Evolutionary conservation across 345 rosid species (phyloP).

Genomic region (Populus pruinosa): DNA sequence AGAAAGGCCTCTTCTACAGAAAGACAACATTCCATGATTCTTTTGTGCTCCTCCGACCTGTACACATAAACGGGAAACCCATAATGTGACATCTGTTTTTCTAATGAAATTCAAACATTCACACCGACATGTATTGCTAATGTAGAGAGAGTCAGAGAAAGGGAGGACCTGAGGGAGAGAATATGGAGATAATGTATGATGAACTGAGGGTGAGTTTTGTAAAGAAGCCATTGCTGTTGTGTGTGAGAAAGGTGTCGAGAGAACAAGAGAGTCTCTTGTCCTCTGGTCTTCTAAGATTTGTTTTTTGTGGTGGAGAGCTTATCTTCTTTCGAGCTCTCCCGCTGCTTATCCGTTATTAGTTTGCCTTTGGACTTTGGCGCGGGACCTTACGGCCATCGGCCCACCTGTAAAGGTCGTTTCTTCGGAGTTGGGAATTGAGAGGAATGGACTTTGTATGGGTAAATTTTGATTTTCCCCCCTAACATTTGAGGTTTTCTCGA

Average conservation of each 20-base stretch:
- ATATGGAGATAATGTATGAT: slow-evolving; percentile 45
- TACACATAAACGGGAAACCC: not conserved
- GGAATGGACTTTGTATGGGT: not conserved
- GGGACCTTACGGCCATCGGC: too few relatives aligned
- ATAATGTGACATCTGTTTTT: not conserved
- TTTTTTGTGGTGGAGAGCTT: slow-evolving; percentile 26
- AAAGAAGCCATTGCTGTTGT: slow-evolving; percentile 64
- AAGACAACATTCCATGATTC: slow-evolving; percentile 35
- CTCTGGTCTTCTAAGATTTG: not conserved
- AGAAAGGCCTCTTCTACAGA: slow-evolving; percentile 46
- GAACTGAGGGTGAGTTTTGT: slow-evolving; percentile 50
- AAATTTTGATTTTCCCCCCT: too few relatives aligned
- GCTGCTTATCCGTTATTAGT: slow-evolving; percentile 3
- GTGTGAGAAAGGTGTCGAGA: not conserved
- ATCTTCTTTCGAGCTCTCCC: not conserved
- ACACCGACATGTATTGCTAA: not conserved
- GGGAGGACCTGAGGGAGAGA: slow-evolving; percentile 59
- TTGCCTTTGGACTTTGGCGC: not conserved
- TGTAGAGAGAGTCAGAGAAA: not conserved
- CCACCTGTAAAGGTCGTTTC: not conserved
- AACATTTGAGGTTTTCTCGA: too few relatives aligned
- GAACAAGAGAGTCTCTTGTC: not conserved
- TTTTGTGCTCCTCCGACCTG: slow-evolving; percentile 38
- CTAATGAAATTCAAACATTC: not conserved
- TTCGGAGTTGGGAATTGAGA: not conserved